Evolutionary conservation across 1,139 yeast species (phyloP).

Genomic region (Hyphopichia wangnamkhiaoensis): DNA sequence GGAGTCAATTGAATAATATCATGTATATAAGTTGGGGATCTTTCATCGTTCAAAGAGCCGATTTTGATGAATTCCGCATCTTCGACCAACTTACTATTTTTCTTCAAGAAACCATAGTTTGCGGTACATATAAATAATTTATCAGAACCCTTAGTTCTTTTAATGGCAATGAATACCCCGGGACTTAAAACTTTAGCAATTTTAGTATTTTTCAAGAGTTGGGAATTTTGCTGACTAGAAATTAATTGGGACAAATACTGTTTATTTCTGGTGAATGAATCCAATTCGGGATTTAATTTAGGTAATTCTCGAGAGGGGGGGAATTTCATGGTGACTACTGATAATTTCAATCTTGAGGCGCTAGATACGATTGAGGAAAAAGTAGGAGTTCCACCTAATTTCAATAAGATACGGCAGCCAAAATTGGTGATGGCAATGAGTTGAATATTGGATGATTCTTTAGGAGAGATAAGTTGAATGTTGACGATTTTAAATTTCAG

Average conservation of each 20-base stretch:
- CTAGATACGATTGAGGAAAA: conserved; percentile 29
- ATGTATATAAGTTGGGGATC: conserved; percentile 50
- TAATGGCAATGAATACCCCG: conserved; percentile 67
- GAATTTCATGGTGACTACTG: conserved; percentile 61
- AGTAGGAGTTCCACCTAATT: conserved; percentile 38
- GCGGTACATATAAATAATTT: conserved; percentile 75
- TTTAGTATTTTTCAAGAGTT: conserved; percentile 48
- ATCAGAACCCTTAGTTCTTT: conserved; percentile 45
- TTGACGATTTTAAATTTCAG: conserved; percentile 58
- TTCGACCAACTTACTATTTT: conserved; percentile 70
- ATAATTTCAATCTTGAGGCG: conserved; percentile 33
- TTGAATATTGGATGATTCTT: conserved; percentile 71
- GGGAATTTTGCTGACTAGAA: conserved; percentile 46
- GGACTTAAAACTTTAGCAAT: conserved; percentile 68
- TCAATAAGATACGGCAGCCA: conserved; percentile 79
- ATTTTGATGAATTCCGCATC: conserved; percentile 75
- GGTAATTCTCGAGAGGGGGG: conserved; percentile 73
- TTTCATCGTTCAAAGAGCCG: conserved; percentile 30
- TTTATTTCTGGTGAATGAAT: conserved; percentile 44
- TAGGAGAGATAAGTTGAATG: conserved; percentile 60
- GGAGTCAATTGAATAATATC: conserved; percentile 73
- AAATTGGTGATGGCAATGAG: conserved; percentile 82
- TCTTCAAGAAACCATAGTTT: conserved; percentile 79
- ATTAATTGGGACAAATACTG: conserved; percentile 45
- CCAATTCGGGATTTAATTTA: conserved; percentile 51